Evolutionary conservation across 768 basidiomycete genomes (phyloP).

Genomic region (Suillus placidus): DNA sequence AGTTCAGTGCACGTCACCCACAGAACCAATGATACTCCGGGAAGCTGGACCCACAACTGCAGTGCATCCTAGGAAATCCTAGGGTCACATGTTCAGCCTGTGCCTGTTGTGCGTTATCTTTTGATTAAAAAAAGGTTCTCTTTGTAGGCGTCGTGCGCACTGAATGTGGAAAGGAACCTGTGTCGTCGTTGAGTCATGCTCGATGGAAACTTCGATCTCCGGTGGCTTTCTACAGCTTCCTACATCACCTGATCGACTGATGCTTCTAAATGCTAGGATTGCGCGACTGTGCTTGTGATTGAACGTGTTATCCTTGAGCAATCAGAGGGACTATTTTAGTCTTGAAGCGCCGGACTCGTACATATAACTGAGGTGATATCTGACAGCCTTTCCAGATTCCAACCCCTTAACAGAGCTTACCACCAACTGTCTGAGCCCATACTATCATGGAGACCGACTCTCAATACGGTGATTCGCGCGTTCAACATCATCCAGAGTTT

Average conservation of each 20-base stretch:
- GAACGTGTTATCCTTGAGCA: not conserved
- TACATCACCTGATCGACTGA: not conserved
- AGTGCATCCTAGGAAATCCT: not conserved
- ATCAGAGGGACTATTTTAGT: not conserved
- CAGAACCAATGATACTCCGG: not conserved
- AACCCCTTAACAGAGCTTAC: too few relatives aligned
- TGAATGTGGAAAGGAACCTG: not conserved
- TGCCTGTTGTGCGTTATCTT: not conserved
- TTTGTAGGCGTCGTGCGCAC: not conserved
- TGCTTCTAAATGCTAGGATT: conserved; percentile 5
- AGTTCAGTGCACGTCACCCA: not conserved
- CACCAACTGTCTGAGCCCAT: not conserved
- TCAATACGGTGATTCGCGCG: not conserved
- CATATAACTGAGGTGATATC: not conserved
- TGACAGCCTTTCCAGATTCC: not conserved
- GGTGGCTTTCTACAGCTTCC: not conserved
- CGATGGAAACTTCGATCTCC: not conserved
- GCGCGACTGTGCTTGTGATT: not conserved
- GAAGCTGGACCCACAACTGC: conserved; percentile 5
- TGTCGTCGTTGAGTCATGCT: not conserved
- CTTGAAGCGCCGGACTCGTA: not conserved
- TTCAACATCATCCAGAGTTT: conserved; percentile 36
- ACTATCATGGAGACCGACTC: not conserved
- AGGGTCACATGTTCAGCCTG: not conserved
- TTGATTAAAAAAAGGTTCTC: not conserved